A percentile compares a stretch with the other conserved stretches of the same genome.
Conservation (phyloP, 192 early-diverging fungal species). For the Umbelopsis ramanniana region DNA sequence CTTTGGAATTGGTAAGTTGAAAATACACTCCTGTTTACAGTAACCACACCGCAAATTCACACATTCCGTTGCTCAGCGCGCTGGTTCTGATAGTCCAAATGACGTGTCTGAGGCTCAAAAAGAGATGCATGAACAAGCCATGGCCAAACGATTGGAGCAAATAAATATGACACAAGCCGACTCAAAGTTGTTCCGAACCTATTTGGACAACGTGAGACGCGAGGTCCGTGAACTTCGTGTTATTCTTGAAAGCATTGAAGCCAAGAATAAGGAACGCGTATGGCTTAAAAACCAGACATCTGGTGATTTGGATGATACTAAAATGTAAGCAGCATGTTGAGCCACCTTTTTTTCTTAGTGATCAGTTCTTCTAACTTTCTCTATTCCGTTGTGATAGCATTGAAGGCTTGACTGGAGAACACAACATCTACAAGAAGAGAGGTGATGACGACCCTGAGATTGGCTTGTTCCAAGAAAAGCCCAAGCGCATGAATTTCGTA, state of each 20-base stretch:
- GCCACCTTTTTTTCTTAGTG: not conserved
- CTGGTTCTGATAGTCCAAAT: constrained; percentile 34
- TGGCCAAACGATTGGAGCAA: constrained; percentile 67
- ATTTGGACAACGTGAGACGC: constrained; percentile 62
- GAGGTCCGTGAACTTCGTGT: constrained; percentile 77
- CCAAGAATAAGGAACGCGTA: constrained; percentile 81
- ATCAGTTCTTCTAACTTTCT: not conserved
- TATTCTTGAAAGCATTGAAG: constrained; percentile 76
- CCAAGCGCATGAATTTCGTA: constrained; percentile 77
- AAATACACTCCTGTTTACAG: not conserved
- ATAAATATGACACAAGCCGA: constrained; percentile 77
- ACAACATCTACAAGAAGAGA: constrained; percentile 77
- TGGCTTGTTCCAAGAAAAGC: constrained; percentile 70
- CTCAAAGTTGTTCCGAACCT: constrained; percentile 51
- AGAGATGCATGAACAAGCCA: constrained; percentile 74
- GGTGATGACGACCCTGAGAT: constrained; percentile 78
- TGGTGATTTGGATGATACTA: constrained; percentile 82
- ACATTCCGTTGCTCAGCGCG: constrained; percentile 26
- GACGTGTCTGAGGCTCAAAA: constrained; percentile 45
- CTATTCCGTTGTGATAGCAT: constrained; percentile 32
- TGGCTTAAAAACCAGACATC: constrained; percentile 82
- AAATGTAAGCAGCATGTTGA: constrained; percentile 50
- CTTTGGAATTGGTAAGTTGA: constrained; percentile 52
- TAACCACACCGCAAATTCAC: not conserved
- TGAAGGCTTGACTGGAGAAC: constrained; percentile 77